These are phyloP conservation scores for Pachysandra terminalis DNA, from an alignment of 164 flowering plant genomes.

Conservation along the genomic window DNA sequence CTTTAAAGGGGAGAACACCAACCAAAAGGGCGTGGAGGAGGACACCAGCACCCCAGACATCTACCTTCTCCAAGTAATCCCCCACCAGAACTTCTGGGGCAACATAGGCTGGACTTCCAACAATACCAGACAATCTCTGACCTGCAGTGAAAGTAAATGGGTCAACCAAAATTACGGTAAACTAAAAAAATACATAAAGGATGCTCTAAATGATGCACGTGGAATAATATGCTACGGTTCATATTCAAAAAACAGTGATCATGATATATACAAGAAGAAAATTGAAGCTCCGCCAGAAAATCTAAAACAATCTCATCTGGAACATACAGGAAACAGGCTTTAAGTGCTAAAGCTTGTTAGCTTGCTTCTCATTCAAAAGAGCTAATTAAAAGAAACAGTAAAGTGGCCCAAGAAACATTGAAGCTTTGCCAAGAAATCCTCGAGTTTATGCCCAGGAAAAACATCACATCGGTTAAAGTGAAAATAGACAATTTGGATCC, in stretches of 20 bases:
- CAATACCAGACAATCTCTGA: constrained; percentile 81
- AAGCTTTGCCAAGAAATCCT: no score
- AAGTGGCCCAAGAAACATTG: no score
- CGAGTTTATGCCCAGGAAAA: no score
- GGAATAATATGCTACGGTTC: background rate
- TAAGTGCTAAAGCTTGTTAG: no score
- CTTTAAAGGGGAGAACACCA: constrained; percentile 81
- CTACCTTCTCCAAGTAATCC: constrained; percentile 85
- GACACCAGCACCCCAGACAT: constrained; percentile 97
- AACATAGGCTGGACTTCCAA: constrained; percentile 96
- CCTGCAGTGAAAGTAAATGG: constrained; percentile 44
- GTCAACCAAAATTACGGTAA: background rate
- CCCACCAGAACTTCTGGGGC: constrained; percentile 93
- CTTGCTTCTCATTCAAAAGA: no score
- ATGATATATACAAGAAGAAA: no score
- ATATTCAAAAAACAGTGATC: background rate
- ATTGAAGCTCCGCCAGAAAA: no score
- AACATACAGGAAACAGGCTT: background rate
- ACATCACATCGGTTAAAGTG: no score
- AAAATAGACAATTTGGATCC: background rate
- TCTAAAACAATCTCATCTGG: background rate
- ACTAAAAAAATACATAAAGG: background rate
- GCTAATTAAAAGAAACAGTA: no score
- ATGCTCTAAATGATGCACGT: background rate
- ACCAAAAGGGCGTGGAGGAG: constrained; percentile 83